Evolutionary conservation across 2,329 filamentous ascomycete genomes (phyloP).

Genomic region (Teratosphaeriaceae sp.): DNA sequence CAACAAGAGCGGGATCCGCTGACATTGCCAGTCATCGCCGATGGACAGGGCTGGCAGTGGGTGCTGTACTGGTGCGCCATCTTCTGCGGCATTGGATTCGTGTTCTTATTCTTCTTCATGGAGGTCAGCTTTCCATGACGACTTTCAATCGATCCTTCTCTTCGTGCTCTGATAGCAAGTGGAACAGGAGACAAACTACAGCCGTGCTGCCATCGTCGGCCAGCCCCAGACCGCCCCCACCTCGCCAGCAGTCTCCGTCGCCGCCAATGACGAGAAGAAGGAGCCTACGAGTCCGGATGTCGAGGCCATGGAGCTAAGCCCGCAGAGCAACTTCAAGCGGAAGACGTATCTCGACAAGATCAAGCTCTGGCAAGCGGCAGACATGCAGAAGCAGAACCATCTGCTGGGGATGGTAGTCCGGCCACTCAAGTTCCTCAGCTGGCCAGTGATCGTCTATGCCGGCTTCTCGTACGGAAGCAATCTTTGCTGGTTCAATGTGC

Average conservation of each 20-base stretch:
- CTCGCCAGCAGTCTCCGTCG: background rate
- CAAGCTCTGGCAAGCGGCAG: slow-evolving; percentile 24
- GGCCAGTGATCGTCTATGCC: slow-evolving; percentile 34
- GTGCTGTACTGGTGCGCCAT: slow-evolving; percentile 48
- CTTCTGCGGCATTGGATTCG: slow-evolving; percentile 41
- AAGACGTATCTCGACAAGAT: slow-evolving; percentile 30
- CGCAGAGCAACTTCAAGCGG: slow-evolving; percentile 2
- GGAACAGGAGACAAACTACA: slow-evolving; percentile 50
- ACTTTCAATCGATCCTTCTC: background rate
- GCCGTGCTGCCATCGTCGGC: slow-evolving; percentile 9
- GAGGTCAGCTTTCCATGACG: slow-evolving; percentile 33
- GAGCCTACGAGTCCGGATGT: slow-evolving; percentile 1
- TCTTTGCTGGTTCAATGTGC: slow-evolving; percentile 38
- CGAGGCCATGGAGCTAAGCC: slow-evolving; percentile 2
- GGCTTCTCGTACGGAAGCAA: slow-evolving; percentile 36
- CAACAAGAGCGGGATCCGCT: no score
- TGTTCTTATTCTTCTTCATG: slow-evolving; percentile 53
- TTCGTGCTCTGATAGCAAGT: background rate
- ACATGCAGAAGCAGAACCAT: slow-evolving; percentile 26
- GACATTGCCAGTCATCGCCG: no score
- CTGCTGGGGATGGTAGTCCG: slow-evolving; percentile 23
- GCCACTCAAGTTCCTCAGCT: slow-evolving; percentile 31
- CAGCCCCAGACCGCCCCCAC: slow-evolving; percentile 5
- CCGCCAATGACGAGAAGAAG: slow-evolving; percentile 5
- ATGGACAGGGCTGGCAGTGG: slow-evolving; percentile 46